These are phyloP conservation scores for Prunus mira DNA, from an alignment of 306 rosid species.

Conservation along the genomic window DNA sequence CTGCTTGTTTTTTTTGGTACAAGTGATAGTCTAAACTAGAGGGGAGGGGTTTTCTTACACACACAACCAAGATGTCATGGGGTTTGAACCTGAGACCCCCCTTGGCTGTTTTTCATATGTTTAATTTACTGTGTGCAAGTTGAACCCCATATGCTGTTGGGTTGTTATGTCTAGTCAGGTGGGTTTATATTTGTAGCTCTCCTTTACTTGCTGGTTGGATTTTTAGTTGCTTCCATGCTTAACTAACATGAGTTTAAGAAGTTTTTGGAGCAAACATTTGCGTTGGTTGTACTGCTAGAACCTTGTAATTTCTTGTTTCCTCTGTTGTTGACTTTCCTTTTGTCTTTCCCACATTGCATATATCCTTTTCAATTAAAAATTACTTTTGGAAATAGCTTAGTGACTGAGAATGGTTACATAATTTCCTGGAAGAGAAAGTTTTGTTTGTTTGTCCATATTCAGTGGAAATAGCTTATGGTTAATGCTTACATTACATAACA, in stretches of 20 bases:
- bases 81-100: too few relatives aligned
- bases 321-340: neutral
- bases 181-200: neutral
- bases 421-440: neutral
- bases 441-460: neutral
- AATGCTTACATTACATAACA: neutral
- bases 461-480: neutral
- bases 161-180: neutral
- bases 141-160: neutral
- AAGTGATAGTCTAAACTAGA: too few relatives aligned
- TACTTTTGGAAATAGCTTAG: neutral
- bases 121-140: neutral
- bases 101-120: too few relatives aligned
- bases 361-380: neutral
- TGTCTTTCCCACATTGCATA: slow-evolving; percentile 7
- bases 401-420: neutral
- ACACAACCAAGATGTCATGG: too few relatives aligned
- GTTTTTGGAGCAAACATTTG: neutral
- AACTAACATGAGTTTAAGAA: neutral
- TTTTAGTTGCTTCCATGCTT: neutral
- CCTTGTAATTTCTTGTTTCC: neutral
- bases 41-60: too few relatives aligned
- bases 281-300: neutral
- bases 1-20: neutral
- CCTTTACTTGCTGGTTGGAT: neutral